A percentile compares a stretch with the other conserved stretches of the same genome.
Conservation (phyloP, 805 yeast species). For the Candida maris region DNA sequence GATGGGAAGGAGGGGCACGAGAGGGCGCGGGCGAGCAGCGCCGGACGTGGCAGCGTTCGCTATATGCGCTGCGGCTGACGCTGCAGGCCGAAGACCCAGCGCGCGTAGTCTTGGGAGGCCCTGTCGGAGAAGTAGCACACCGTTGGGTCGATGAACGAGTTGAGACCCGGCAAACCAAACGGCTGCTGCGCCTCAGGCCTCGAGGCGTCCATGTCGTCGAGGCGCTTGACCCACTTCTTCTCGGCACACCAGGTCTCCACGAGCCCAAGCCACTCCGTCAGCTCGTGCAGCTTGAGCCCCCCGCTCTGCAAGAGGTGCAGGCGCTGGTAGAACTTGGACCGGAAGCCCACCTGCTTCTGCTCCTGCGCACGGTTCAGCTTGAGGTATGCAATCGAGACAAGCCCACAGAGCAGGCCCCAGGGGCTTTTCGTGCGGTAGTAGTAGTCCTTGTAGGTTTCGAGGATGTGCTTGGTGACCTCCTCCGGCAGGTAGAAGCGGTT, state of each 20-base stretch:
- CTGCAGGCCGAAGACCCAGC: no score
- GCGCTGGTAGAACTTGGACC: constrained; percentile 44
- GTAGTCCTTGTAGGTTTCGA: constrained; percentile 48
- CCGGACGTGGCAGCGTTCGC: no score
- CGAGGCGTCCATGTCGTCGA: constrained; percentile 25
- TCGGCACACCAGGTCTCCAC: constrained; percentile 52
- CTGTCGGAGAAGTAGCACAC: constrained; percentile 29
- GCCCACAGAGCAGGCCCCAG: constrained; percentile 69
- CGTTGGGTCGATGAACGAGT: constrained; percentile 17
- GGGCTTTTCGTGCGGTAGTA: constrained; percentile 54
- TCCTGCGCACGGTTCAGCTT: constrained; percentile 49
- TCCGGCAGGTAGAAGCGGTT: constrained; percentile 62
- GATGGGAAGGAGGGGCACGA: no score
- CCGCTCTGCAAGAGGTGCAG: constrained; percentile 54
- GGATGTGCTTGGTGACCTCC: constrained; percentile 44
- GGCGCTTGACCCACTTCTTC: constrained; percentile 58
- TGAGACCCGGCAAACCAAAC: constrained; percentile 21
- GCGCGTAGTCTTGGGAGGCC: constrained; percentile 28
- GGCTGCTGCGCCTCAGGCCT: constrained; percentile 37
- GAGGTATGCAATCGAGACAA: constrained; percentile 55
- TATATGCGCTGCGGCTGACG: no score
- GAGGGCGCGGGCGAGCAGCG: no score
- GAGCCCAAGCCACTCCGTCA: constrained; percentile 50
- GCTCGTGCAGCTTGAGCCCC: constrained; percentile 44
- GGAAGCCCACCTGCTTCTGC: constrained; percentile 45